phyloP scores from a whole-genome alignment of 2,329 filamentous ascomycete genomes.

The Trichoderma arundinaceum region DNA sequence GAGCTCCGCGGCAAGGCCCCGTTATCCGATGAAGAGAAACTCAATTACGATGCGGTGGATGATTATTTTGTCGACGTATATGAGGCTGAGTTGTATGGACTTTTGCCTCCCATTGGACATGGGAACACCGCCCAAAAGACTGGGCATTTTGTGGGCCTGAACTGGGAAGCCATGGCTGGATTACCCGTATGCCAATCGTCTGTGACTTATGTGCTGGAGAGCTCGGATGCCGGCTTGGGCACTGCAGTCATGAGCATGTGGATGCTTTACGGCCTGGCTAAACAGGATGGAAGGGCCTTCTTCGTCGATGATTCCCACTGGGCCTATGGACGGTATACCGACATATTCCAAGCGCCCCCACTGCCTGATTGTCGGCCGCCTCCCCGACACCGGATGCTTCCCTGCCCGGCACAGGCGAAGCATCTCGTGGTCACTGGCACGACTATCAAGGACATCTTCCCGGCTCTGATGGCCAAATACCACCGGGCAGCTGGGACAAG shows the following conservation, averaged over 20 bases:
- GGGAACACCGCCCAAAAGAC: slow-evolving; percentile 49
- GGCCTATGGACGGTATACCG: slow-evolving; percentile 77
- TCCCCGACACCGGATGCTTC: slow-evolving; percentile 75
- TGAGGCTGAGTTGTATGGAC: slow-evolving; percentile 69
- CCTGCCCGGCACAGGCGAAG: slow-evolving; percentile 76
- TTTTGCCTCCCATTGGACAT: slow-evolving; percentile 56
- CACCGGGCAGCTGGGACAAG: slow-evolving; percentile 37
- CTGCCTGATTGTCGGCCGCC: slow-evolving; percentile 71
- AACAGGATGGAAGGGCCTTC: slow-evolving; percentile 75
- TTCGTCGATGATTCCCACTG: slow-evolving; percentile 86
- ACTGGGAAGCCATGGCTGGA: slow-evolving; percentile 50
- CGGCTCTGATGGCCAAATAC: slow-evolving; percentile 53
- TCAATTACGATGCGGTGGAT: slow-evolving; percentile 66
- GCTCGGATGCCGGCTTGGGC: slow-evolving; percentile 74
- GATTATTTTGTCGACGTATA: slow-evolving; percentile 74
- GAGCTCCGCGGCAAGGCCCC: slow-evolving; percentile 50
- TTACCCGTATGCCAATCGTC: slow-evolving; percentile 69
- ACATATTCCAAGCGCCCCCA: slow-evolving; percentile 73
- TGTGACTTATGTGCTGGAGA: slow-evolving; percentile 79
- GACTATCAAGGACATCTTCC: slow-evolving; percentile 69
- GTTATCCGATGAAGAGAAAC: slow-evolving; percentile 52
- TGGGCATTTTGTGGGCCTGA: slow-evolving; percentile 56
- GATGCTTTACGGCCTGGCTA: slow-evolving; percentile 81
- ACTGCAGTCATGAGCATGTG: slow-evolving; percentile 78
- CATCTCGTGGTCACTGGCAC: slow-evolving; percentile 77